Conservation (phyloP, 345 rosid species). For the Boechera stricta region DNA sequence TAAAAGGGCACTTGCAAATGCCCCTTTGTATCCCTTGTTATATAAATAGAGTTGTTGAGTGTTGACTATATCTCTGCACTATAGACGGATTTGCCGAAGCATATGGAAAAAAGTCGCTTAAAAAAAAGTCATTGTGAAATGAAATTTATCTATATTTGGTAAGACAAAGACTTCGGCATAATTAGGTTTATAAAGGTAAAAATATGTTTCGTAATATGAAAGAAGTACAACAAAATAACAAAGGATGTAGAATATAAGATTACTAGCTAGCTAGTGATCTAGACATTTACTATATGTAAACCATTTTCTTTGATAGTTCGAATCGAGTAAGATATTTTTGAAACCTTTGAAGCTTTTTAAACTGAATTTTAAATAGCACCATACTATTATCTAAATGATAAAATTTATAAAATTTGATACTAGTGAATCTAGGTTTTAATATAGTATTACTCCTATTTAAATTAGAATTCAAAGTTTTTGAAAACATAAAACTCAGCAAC, state of each 20-base stretch:
- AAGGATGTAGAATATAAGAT: neutral
- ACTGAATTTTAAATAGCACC: neutral
- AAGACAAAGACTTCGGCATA: conserved; percentile 29
- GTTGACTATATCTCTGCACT: conserved; percentile 36
- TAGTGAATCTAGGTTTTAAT: conserved; percentile 3
- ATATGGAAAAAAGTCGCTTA: conserved; percentile 15
- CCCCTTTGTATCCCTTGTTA: conserved; percentile 20
- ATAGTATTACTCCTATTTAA: neutral
- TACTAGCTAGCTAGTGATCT: neutral
- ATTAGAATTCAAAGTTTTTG: neutral
- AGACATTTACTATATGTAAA: neutral
- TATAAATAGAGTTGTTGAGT: conserved; percentile 40
- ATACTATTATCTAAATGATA: neutral
- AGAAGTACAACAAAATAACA: conserved; percentile 7
- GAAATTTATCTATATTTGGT: conserved; percentile 28
- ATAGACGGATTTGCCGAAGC: conserved; percentile 30
- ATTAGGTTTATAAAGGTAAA: neutral
- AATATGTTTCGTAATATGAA: conserved; percentile 8
- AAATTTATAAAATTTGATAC: conserved; percentile 1
- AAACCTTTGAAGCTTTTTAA: neutral
- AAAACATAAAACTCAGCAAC: neutral
- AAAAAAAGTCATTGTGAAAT: conserved; percentile 24
- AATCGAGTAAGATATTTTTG: neutral
- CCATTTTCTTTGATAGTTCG: neutral
- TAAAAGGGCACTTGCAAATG: conserved; percentile 32